A percentile compares a stretch with the other conserved stretches of the same genome.
Evolutionary conservation across 371 early-diverging fungal genomes (phyloP).

Genomic region (Mortierella sp.): DNA sequence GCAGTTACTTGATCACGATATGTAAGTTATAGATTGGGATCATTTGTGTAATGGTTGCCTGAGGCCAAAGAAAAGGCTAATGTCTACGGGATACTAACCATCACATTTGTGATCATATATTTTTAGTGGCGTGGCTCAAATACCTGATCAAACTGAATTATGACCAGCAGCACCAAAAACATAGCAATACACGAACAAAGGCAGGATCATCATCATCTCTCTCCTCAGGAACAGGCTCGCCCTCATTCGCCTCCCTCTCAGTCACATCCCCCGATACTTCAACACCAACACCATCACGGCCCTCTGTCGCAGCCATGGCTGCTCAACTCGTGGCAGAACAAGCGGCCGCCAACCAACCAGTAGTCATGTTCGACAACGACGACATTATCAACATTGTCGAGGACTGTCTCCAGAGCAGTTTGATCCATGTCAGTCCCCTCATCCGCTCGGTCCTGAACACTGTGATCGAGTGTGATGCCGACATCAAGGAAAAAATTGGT

Average conservation of each 20-base stretch:
- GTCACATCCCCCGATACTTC: conserved; percentile 7
- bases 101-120: not conserved
- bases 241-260: conserved; percentile 17
- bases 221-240: conserved; percentile 17
- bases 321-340: conserved; percentile 37
- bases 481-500: conserved; percentile 44
- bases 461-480: conserved; percentile 44
- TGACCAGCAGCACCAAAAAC: conserved; percentile 10
- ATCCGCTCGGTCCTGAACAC: conserved; percentile 51
- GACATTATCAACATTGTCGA: conserved; percentile 47
- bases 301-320: conserved; percentile 42
- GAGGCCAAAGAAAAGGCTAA: not conserved
- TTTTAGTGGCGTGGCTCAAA: conserved; percentile 56
- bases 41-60: not conserved
- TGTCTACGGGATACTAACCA: not conserved
- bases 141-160: conserved; percentile 39
- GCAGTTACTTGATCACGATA: conserved; percentile 48
- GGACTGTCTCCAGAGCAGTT: conserved; percentile 37
- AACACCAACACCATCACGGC: conserved; percentile 13
- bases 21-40: conserved; percentile 17
- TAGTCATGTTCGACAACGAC: conserved; percentile 43
- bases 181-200: not conserved
- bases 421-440: conserved; percentile 39
- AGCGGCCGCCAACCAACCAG: conserved; percentile 14
- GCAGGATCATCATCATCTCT: conserved; percentile 19